A percentile compares a stretch with the other conserved stretches of the same genome.
Evolutionary conservation across 139 green algal genomes (phyloP).

Genomic region (Chlamydomonas sp.): DNA sequence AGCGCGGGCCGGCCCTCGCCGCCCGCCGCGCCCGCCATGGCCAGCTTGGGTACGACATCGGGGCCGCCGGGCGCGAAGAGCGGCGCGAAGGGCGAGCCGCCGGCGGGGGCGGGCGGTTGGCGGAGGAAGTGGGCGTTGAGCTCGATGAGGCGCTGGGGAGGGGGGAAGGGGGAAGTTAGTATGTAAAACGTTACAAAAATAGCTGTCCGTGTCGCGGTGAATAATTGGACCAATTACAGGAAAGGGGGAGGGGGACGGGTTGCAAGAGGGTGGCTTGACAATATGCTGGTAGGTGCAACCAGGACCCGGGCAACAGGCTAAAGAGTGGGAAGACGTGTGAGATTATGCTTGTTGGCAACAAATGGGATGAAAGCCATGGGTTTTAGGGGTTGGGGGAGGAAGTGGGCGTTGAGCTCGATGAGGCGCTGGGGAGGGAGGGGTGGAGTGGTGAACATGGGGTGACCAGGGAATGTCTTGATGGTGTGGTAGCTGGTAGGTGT

Average conservation of each 20-base stretch:
- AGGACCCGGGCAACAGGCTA: no score
- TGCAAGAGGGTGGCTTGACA: not conserved
- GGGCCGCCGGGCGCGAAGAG: conserved; percentile 17
- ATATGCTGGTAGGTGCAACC: no score
- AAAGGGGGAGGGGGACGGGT: not conserved
- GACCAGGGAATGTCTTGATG: no score
- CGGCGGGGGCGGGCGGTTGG: not conserved
- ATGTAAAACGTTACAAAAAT: not conserved
- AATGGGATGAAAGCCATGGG: no score
- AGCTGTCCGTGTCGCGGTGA: not conserved
- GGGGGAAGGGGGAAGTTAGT: not conserved
- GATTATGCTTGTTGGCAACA: no score
- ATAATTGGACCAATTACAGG: not conserved
- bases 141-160: conserved; percentile 33
- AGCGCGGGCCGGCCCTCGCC: no score
- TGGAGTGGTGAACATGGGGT: not conserved
- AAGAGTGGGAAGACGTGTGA: no score
- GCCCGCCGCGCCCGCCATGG: no score
- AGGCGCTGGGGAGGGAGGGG: conserved; percentile 18
- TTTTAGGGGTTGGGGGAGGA: not conserved
- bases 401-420: conserved; percentile 33
- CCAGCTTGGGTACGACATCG: conserved; percentile 1
- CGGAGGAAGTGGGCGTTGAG: conserved; percentile 17
- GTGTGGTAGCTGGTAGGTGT: no score
- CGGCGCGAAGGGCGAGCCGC: conserved; percentile 35